Evolutionary conservation across 768 basidiomycete genomes (phyloP).

Genomic region (Pleurotus djamor): DNA sequence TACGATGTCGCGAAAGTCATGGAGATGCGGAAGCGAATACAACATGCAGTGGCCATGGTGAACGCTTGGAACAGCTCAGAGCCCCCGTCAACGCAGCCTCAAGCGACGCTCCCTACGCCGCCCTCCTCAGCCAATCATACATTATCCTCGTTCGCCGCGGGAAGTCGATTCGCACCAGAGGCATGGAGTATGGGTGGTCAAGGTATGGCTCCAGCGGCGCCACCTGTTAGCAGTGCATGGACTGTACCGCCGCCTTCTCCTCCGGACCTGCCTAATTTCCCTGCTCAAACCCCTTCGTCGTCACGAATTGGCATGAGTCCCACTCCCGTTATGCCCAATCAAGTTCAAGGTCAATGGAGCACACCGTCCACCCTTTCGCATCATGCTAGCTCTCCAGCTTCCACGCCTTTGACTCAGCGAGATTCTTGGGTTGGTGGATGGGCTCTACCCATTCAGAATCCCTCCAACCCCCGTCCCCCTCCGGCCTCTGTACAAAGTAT

Average conservation of each 20-base stretch:
- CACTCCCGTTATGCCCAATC: not conserved
- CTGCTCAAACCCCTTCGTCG: not conserved
- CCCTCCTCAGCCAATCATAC: not conserved
- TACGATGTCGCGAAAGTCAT: conserved; percentile 43
- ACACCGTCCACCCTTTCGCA: not conserved
- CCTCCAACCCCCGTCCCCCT: not conserved
- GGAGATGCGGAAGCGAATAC: conserved; percentile 47
- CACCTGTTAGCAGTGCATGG: not conserved
- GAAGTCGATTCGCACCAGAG: not conserved
- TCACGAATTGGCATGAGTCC: not conserved
- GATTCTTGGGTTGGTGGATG: conserved; percentile 4
- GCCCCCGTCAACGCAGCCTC: not conserved
- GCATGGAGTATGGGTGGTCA: conserved; percentile 6
- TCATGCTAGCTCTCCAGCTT: not conserved
- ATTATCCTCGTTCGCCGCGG: not conserved
- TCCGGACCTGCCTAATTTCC: not conserved
- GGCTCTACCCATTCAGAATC: not conserved
- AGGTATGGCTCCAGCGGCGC: not conserved
- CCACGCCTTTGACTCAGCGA: not conserved
- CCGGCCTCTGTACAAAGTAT: not conserved
- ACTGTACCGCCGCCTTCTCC: not conserved
- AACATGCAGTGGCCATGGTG: conserved; percentile 43
- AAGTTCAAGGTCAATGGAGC: not conserved
- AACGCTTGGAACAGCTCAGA: conserved; percentile 15
- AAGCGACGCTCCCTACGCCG: not conserved